phyloP scores from a whole-genome alignment of 345 rosid species.

The Eucalyptus polyanthemos region DNA sequence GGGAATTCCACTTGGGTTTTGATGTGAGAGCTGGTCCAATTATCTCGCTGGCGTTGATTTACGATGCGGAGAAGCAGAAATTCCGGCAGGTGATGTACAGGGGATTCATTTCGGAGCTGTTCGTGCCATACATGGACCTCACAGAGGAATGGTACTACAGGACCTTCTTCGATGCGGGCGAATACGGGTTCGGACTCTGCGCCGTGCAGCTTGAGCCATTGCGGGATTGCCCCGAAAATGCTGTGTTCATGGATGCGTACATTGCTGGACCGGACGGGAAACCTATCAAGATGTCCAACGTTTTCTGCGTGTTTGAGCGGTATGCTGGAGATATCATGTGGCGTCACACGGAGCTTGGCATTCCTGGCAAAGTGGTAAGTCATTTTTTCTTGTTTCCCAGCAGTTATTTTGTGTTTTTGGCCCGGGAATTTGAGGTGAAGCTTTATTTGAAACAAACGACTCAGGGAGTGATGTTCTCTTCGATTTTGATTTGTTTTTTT shows the following conservation, averaged over 20 bases:
- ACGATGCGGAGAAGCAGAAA: constrained; percentile 16
- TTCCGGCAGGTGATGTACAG: constrained; percentile 37
- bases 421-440: neutral
- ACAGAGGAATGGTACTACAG: constrained; percentile 67
- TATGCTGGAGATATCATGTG: constrained; percentile 42
- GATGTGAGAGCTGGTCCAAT: constrained; percentile 44
- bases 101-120: constrained; percentile 72
- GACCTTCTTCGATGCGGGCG: constrained; percentile 73
- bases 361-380: constrained; percentile 69
- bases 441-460: neutral
- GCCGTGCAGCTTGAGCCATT: constrained; percentile 43
- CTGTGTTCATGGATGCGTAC: constrained; percentile 44
- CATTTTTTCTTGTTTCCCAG: neutral
- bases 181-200: constrained; percentile 64
- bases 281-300: constrained; percentile 31
- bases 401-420: neutral
- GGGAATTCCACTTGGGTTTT: constrained; percentile 75
- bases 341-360: constrained; percentile 62
- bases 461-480: neutral
- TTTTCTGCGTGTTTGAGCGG: constrained; percentile 58
- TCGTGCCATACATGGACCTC: constrained; percentile 82
- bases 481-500: neutral
- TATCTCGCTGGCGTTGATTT: constrained; percentile 52
- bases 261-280: constrained; percentile 47
- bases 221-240: constrained; percentile 57